A percentile compares a stretch with the other conserved stretches of the same genome.
These are phyloP conservation scores for Chalciporus sphaerocephalus DNA, from an alignment of 768 basidiomycete species.

Conservation along the genomic window DNA sequence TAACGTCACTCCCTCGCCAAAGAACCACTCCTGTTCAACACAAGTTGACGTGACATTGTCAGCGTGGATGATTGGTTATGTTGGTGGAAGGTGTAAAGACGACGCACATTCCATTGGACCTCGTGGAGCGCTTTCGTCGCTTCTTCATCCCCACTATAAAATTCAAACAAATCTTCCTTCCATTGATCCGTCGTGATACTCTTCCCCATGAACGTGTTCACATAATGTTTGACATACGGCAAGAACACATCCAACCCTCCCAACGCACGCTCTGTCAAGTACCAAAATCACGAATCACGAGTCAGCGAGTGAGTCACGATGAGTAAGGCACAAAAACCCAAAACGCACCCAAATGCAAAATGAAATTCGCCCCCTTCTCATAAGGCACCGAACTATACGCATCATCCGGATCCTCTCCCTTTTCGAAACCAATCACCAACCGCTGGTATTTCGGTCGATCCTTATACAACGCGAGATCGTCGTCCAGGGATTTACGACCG, in stretches of 20 bases:
- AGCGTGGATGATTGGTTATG: no score
- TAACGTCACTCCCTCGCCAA: slow-evolving; percentile 70
- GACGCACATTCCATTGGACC: slow-evolving; percentile 75
- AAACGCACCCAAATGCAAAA: slow-evolving; percentile 70
- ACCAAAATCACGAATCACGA: no score
- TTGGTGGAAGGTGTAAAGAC: neutral
- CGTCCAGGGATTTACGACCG: slow-evolving; percentile 65
- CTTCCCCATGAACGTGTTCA: slow-evolving; percentile 72
- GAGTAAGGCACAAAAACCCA: neutral
- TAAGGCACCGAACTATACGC: slow-evolving; percentile 76
- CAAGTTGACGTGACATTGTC: neutral
- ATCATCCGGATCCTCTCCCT: slow-evolving; percentile 75
- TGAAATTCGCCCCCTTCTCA: slow-evolving; percentile 84
- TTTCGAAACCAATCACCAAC: slow-evolving; percentile 68
- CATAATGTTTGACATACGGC: slow-evolving; percentile 81
- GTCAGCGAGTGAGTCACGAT: neutral
- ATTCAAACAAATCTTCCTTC: slow-evolving; percentile 74
- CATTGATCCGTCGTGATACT: slow-evolving; percentile 83
- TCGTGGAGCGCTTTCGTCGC: slow-evolving; percentile 58
- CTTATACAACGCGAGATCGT: slow-evolving; percentile 59
- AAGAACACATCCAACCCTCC: slow-evolving; percentile 58
- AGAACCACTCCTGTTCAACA: slow-evolving; percentile 76
- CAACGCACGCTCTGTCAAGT: slow-evolving; percentile 10
- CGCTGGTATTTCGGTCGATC: slow-evolving; percentile 67
- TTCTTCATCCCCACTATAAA: slow-evolving; percentile 56